Evolutionary conservation across 768 basidiomycete species (phyloP).

Genomic region (Lactarius vividus): DNA sequence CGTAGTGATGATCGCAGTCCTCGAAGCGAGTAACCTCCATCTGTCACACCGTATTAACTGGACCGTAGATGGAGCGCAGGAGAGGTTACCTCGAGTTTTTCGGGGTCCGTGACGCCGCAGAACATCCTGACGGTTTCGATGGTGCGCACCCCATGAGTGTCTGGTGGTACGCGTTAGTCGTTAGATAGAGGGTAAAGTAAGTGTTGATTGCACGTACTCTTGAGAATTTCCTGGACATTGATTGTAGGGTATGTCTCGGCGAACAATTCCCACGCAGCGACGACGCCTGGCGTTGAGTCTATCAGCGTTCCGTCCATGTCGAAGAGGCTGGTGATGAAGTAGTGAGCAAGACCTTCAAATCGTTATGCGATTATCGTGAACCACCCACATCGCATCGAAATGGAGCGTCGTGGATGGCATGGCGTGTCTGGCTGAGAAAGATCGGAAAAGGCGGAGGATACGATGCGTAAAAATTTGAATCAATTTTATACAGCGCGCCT

Average conservation of each 20-base stretch:
- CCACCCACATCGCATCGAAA: conserved; percentile 42
- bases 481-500: background rate
- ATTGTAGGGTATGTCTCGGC: conserved; percentile 63
- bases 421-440: background rate
- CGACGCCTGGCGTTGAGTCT: conserved; percentile 80
- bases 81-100: conserved; percentile 60
- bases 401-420: conserved; percentile 39
- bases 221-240: conserved; percentile 57
- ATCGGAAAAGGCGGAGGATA: background rate
- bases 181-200: background rate
- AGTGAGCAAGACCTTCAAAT: background rate
- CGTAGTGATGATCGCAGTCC: conserved; percentile 64
- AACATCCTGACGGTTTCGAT: conserved; percentile 73
- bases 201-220: conserved; percentile 44
- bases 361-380: conserved; percentile 1
- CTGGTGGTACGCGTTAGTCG: conserved; percentile 36
- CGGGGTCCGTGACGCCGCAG: conserved; percentile 65
- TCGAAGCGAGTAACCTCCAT: conserved; percentile 77
- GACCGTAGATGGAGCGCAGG: conserved; percentile 1
- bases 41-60: conserved; percentile 37
- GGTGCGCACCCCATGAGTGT: conserved; percentile 80
- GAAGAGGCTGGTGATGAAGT: conserved; percentile 49
- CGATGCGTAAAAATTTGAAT: background rate
- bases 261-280: conserved; percentile 82
- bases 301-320: conserved; percentile 85